A percentile compares a stretch with the other conserved stretches of the same genome.
phyloP scores from a whole-genome alignment of 169 alveolate species.

The Ichthyophthirius multifiliis region DNA sequence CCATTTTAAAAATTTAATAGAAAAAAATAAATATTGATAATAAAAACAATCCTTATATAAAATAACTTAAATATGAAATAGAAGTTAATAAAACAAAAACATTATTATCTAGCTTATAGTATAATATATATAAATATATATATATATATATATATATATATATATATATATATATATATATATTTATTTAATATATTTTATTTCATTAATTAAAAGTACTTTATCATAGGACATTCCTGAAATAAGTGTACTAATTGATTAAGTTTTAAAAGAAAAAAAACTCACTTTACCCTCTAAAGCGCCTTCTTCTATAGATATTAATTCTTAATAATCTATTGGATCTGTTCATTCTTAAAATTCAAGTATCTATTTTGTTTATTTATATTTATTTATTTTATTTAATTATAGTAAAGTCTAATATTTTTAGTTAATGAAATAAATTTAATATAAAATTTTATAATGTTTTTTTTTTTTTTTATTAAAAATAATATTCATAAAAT shows the following conservation, averaged over 20 bases:
- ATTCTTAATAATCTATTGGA: neutral
- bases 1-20: constrained; percentile 22
- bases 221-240: constrained; percentile 35
- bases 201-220: neutral
- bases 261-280: constrained; percentile 26
- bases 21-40: neutral
- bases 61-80: constrained; percentile 8
- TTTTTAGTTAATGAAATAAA: too few species aligned
- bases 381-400: too few species aligned
- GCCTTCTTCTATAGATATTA: constrained; percentile 23
- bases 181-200: neutral
- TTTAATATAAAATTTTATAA: too few species aligned
- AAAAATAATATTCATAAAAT: too few species aligned
- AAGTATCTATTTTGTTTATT: too few species aligned
- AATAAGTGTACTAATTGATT: constrained; percentile 17
- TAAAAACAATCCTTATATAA: constrained; percentile 28
- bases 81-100: constrained; percentile 17
- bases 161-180: too few species aligned
- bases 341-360: neutral
- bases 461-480: too few species aligned
- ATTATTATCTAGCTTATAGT: constrained; percentile 16
- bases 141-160: too few species aligned
- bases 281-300: constrained; percentile 11
- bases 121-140: too few species aligned
- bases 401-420: too few species aligned